Conservation (phyloP, 1,284 basidiomycete genomes). For the Trichosporon ovoides region DNA sequence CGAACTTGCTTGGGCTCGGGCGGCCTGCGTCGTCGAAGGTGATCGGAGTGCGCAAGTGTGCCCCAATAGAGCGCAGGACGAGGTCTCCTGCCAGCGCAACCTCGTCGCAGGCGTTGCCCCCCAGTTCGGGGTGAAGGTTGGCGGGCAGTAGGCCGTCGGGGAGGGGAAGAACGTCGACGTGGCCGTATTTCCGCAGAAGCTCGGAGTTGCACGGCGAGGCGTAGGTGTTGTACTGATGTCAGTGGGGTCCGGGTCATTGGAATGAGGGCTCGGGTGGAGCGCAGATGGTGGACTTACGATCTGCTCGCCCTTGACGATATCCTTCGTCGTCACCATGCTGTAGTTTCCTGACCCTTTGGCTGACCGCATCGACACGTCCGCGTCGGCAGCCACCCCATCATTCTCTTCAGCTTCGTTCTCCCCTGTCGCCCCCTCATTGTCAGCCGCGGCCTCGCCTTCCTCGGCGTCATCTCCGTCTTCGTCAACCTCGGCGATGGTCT, state of each 20-base stretch:
- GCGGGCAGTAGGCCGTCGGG: conserved; percentile 51
- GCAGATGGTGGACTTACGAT: conserved; percentile 58
- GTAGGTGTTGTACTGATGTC: conserved; percentile 83
- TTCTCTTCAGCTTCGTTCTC: background rate
- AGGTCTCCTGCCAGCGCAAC: conserved; percentile 77
- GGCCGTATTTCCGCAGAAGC: conserved; percentile 85
- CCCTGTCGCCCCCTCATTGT: no score
- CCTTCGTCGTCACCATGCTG: conserved; percentile 27
- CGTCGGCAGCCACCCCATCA: conserved; percentile 8
- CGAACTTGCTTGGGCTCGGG: background rate
- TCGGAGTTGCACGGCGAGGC: conserved; percentile 93
- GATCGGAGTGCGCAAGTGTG: background rate
- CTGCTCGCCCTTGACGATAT: conserved; percentile 73
- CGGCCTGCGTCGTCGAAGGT: conserved; percentile 44
- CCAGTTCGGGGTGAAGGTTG: conserved; percentile 22
- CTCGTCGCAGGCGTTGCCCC: conserved; percentile 78
- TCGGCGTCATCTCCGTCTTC: conserved; percentile 8
- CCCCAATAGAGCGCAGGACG: conserved; percentile 57
- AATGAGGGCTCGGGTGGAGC: background rate
- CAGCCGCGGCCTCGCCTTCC: background rate
- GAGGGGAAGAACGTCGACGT: conserved; percentile 72
- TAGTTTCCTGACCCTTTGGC: conserved; percentile 21
- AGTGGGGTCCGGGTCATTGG: background rate
- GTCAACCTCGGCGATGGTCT: no score
- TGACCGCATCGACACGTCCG: background rate